Conservation (phyloP, 1,284 basidiomycete species). For the Sporisorium scitamineum region DNA sequence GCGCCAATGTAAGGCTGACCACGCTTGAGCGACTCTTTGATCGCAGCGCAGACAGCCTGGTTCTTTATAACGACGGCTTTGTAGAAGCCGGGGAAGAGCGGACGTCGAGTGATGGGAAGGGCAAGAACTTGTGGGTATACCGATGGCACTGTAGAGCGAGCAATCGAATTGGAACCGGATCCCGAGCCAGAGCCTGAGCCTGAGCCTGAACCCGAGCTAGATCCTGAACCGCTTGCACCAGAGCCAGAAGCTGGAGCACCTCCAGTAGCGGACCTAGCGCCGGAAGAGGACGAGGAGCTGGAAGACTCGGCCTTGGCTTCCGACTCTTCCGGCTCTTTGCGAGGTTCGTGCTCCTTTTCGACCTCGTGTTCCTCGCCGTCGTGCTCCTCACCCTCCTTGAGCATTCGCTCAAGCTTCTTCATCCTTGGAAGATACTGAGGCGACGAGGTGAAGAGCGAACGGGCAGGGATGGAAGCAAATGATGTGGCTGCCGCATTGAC, state of each 20-base stretch:
- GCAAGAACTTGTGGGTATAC: conserved; percentile 94
- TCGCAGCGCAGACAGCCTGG: conserved; percentile 89
- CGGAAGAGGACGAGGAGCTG: conserved; percentile 28
- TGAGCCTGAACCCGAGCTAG: conserved; percentile 19
- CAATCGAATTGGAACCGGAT: conserved; percentile 51
- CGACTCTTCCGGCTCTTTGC: conserved; percentile 16
- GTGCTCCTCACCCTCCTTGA: conserved; percentile 29
- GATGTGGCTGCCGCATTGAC: not conserved
- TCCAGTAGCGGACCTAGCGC: conserved; percentile 19
- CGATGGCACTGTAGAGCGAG: conserved; percentile 62
- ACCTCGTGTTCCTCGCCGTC: conserved; percentile 35
- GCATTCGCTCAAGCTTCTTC: conserved; percentile 34
- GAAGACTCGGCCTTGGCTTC: conserved; percentile 31
- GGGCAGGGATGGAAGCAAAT: conserved; percentile 3
- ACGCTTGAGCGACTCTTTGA: conserved; percentile 95
- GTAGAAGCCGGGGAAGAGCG: conserved; percentile 97
- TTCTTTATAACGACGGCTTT: conserved; percentile 69
- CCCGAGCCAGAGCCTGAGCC: conserved; percentile 25
- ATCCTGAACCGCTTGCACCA: conserved; percentile 14
- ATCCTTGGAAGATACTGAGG: conserved; percentile 38
- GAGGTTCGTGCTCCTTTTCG: conserved; percentile 34
- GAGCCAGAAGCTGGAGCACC: conserved; percentile 22
- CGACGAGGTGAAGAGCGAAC: conserved; percentile 42
- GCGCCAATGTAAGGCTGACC: conserved; percentile 98
- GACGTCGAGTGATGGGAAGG: conserved; percentile 92